phyloP scores from a whole-genome alignment of 306 rosid species.

The Casuarina equisetifolia region DNA sequence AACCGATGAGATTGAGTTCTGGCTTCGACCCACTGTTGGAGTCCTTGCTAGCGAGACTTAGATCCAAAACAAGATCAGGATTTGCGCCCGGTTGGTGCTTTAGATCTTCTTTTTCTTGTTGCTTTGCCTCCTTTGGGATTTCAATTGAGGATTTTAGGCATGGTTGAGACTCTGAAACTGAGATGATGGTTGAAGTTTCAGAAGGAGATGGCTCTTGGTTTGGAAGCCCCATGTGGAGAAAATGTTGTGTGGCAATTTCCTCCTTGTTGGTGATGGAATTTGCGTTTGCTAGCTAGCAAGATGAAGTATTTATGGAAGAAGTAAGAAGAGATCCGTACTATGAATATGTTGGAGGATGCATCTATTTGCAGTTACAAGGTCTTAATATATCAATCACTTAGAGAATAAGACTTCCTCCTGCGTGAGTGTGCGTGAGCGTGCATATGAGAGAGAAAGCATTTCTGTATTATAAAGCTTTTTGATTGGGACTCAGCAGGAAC shows the following conservation, averaged over 20 bases:
- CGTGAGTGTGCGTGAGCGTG: conserved; percentile 19
- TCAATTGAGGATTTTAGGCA: conserved; percentile 31
- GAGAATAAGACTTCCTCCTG: conserved; percentile 37
- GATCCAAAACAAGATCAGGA: conserved; percentile 54
- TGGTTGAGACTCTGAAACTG: conserved; percentile 34
- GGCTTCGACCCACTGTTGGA: conserved; percentile 43
- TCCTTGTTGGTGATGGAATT: conserved; percentile 15
- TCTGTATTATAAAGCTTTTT: conserved; percentile 30
- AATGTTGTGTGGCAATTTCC: conserved; percentile 16
- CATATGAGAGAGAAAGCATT: conserved; percentile 11
- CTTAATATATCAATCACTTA: conserved; percentile 58
- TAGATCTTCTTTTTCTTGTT: conserved; percentile 16
- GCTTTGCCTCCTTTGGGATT: conserved; percentile 13
- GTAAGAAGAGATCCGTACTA: conserved; percentile 37
- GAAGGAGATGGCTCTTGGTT: conserved; percentile 38
- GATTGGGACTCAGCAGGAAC: conserved; percentile 50
- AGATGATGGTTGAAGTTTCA: conserved; percentile 43
- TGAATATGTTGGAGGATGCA: conserved; percentile 41
- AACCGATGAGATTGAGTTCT: conserved; percentile 74
- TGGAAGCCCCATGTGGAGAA: conserved; percentile 38
- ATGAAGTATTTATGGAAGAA: conserved; percentile 30
- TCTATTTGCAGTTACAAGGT: conserved; percentile 72
- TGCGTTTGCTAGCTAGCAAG: conserved; percentile 29
- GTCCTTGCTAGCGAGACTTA: conserved; percentile 57
- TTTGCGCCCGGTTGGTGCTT: conserved; percentile 24